Evolutionary conservation across 257 asterid species (phyloP).

Genomic region (Echium plantagineum): DNA sequence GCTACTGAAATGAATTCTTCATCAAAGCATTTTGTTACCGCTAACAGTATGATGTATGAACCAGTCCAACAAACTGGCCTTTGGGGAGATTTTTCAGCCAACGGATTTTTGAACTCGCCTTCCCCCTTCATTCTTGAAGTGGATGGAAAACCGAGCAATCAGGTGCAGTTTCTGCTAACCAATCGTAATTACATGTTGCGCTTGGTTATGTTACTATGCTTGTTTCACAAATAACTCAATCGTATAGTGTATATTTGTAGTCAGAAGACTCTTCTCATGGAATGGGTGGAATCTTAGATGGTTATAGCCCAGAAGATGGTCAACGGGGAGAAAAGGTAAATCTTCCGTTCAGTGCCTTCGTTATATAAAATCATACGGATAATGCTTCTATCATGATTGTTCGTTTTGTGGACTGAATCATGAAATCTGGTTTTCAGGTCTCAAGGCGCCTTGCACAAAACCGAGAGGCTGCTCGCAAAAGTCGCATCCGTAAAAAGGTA

Average conservation of each 20-base stretch:
- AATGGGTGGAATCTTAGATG: slow-evolving; percentile 42
- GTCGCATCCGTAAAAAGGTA: slow-evolving; percentile 83
- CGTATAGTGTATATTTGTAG: slow-evolving; percentile 20
- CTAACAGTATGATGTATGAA: slow-evolving; percentile 67
- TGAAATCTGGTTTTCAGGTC: slow-evolving; percentile 31
- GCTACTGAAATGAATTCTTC: slow-evolving; percentile 49
- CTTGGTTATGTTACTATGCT: neutral
- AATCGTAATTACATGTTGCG: neutral
- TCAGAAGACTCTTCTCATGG: slow-evolving; percentile 74
- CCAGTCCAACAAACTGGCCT: slow-evolving; percentile 52
- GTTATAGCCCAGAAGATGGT: slow-evolving; percentile 53
- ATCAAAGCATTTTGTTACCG: slow-evolving; percentile 55
- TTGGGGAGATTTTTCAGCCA: slow-evolving; percentile 70
- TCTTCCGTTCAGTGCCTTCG: neutral
- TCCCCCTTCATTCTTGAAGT: slow-evolving; percentile 39
- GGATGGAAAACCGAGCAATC: slow-evolving; percentile 42
- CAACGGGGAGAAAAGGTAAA: slow-evolving; percentile 65
- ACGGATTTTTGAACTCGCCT: slow-evolving; percentile 34
- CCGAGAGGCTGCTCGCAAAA: slow-evolving; percentile 96
- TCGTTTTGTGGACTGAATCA: neutral
- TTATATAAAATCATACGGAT: neutral
- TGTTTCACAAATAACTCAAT: slow-evolving; percentile 6
- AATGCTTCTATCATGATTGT: neutral
- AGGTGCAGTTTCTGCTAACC: slow-evolving; percentile 25
- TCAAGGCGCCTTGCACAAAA: slow-evolving; percentile 88